These are phyloP conservation scores for Chimonanthus praecox DNA, from an alignment of 164 flowering plant species.

Conservation along the genomic window DNA sequence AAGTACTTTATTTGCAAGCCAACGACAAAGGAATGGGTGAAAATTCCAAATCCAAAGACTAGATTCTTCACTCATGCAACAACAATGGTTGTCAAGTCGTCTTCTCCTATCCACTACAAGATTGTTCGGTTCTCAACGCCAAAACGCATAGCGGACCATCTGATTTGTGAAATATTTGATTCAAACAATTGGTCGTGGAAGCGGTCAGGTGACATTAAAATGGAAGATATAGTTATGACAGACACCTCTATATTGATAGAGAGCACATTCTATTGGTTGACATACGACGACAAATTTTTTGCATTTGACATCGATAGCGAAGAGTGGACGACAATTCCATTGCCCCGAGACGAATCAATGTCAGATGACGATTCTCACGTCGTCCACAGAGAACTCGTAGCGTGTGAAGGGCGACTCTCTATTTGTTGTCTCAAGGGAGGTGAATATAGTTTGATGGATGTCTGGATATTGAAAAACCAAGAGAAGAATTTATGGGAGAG, in stretches of 20 bases:
- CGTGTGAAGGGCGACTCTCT: neutral
- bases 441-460: neutral
- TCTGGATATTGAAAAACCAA: neutral
- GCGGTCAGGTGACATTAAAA: neutral
- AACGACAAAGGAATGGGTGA: neutral
- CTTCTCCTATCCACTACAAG: neutral
- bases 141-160: neutral
- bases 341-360: neutral
- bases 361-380: neutral
- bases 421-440: neutral
- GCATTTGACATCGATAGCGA: neutral
- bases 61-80: neutral
- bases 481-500: neutral
- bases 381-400: neutral
- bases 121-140: neutral
- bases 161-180: neutral
- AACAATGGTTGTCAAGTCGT: neutral
- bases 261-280: neutral
- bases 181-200: neutral
- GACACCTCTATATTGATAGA: neutral
- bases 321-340: neutral
- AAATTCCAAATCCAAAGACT: neutral
- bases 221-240: neutral
- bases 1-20: neutral
- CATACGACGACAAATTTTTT: neutral